Conservation (phyloP, 164 flowering plant genomes). For the Umbellularia californica region DNA sequence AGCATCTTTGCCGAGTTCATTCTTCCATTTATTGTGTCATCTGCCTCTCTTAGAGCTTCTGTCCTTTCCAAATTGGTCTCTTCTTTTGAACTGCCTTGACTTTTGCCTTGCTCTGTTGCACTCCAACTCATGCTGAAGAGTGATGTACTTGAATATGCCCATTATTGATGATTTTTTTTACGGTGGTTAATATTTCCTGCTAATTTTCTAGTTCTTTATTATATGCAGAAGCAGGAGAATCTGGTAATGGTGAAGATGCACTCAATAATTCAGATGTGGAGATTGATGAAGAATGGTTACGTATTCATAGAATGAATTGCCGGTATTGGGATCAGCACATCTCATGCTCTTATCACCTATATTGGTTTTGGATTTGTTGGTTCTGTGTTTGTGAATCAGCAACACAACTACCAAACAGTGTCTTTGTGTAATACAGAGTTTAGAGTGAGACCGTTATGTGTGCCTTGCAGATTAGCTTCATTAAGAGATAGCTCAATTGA, state of each 20-base stretch:
- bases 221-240: slow-evolving; percentile 24
- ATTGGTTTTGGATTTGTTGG: neutral
- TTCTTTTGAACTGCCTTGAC: neutral
- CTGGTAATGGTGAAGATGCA: slow-evolving; percentile 27
- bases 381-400: neutral
- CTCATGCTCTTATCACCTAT: neutral
- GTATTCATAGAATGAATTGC: slow-evolving; percentile 57
- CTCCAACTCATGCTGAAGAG: neutral
- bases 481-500: slow-evolving; percentile 79
- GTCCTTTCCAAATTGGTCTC: neutral
- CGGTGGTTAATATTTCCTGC: no score
- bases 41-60: neutral
- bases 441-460: no score
- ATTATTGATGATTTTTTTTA: neutral
- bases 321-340: slow-evolving; percentile 39
- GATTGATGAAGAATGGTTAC: slow-evolving; percentile 60
- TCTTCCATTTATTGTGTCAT: neutral
- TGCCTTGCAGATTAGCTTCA: slow-evolving; percentile 49
- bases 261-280: slow-evolving; percentile 23
- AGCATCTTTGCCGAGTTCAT: no score
- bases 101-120: neutral
- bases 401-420: neutral
- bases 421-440: no score
- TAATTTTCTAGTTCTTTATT: slow-evolving; percentile 2
- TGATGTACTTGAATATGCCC: neutral